Evolutionary conservation across 2,329 filamentous ascomycete species (phyloP).

Genomic region (Coccinonectria pachysandricola): DNA sequence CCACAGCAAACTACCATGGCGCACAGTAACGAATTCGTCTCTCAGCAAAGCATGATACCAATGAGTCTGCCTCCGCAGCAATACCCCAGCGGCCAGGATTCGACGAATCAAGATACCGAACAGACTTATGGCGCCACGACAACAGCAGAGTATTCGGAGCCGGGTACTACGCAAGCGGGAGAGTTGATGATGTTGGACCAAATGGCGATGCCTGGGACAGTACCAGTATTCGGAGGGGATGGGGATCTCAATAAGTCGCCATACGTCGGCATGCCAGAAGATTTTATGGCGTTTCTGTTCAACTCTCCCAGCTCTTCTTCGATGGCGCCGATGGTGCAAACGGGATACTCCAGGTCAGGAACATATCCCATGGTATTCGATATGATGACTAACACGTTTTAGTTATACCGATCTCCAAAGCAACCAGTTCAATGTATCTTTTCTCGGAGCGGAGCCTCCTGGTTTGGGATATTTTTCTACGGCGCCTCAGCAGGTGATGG

Average conservation of each 20-base stretch:
- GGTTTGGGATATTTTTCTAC: constrained; percentile 47
- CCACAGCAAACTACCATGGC: constrained; percentile 35
- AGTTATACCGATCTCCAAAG: constrained; percentile 44
- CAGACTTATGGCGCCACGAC: constrained; percentile 28
- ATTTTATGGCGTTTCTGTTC: constrained; percentile 79
- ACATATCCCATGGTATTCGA: not conserved
- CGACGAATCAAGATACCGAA: constrained; percentile 21
- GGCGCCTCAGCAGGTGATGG: constrained; percentile 73
- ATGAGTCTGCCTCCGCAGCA: constrained; percentile 54
- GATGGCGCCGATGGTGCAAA: constrained; percentile 36
- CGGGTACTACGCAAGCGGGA: constrained; percentile 31
- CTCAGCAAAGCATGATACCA: constrained; percentile 50
- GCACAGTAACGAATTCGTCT: constrained; percentile 41
- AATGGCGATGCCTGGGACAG: constrained; percentile 54
- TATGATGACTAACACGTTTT: constrained; percentile 14
- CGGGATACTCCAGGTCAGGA: constrained; percentile 36
- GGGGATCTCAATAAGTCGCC: constrained; percentile 72
- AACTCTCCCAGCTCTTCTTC: constrained; percentile 34
- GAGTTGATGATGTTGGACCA: constrained; percentile 54
- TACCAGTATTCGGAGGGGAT: constrained; percentile 81
- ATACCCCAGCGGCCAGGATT: constrained; percentile 28
- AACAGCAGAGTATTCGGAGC: constrained; percentile 35
- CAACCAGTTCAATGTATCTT: constrained; percentile 32
- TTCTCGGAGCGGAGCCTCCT: constrained; percentile 36
- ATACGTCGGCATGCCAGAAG: constrained; percentile 72